Evolutionary conservation across 2,329 filamentous ascomycete genomes (phyloP), one percentile per base, ranked within the genome.

Genomic region (Scleromitrula shiraiana): DNA sequence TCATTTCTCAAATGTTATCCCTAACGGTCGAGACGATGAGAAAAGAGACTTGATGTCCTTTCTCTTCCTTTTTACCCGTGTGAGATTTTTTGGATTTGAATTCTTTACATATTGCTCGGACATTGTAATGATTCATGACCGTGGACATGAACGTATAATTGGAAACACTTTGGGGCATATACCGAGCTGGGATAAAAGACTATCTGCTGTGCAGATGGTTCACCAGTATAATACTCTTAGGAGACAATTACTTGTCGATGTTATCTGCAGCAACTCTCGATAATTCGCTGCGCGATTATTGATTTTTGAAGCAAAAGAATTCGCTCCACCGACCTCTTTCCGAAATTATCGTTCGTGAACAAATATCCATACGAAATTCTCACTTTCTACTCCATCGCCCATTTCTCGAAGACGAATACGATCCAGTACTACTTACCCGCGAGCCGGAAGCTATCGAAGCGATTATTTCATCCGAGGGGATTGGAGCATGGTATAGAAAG

Each of bases 31-130:
- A 38, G 23, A 20, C 14, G 17, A 33, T 33, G 8, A 50, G 47
- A 40, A 43, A 49, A 55, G 49, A 38, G 35, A 22, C 20, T 38
- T 38, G 35, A 38, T 38, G 8, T 14, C 35, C n/a, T n/a, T n/a
- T 38, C n/a, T 38, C 8, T 20, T 38, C n/a, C 35, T 20, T n/a
- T 12, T 38, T 22, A 17, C 19, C 17, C 20, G 35, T 14, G 17
- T 14, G 35, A 22, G 12, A 12, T 14, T 14, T 23, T 7, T 14
- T 9, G 35, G 35, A 17, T 22, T 38, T n/a, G n/a, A 20, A 12
- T 8, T 38, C n/a, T 12, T 23, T 12, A 12, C 19, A 38, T 17
- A 38, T 22, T 24, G 23, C 7, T 38, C 35, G 20, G 35, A 20
- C 19, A 38, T 38, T n/a, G n/a, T n/a, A n/a, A 22, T 38, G 35